These are phyloP conservation scores for Metschnikowia kunwiensis DNA, from an alignment of 805 yeast species.

Conservation along the genomic window DNA sequence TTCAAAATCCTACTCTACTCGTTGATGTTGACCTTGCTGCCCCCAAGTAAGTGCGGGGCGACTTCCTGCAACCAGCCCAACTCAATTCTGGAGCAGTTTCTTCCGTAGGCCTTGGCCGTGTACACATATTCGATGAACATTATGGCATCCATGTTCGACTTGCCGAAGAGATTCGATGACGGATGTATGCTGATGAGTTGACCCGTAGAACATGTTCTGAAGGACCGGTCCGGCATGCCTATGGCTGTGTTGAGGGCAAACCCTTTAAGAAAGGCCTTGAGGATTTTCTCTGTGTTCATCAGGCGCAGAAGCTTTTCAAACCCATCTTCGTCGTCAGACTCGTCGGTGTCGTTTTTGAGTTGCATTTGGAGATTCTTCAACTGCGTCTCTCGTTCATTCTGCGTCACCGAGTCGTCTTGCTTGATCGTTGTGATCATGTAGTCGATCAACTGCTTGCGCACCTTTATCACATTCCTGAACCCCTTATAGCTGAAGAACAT, in stretches of 20 bases:
- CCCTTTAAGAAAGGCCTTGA: constrained; percentile 81
- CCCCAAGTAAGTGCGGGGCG: constrained; percentile 62
- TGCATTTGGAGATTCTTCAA: constrained; percentile 26
- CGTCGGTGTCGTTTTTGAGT: constrained; percentile 20
- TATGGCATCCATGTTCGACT: constrained; percentile 68
- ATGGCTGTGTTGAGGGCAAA: constrained; percentile 87
- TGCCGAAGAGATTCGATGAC: constrained; percentile 81
- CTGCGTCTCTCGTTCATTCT: constrained; percentile 27
- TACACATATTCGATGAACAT: constrained; percentile 94
- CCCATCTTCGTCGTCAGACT: constrained; percentile 22
- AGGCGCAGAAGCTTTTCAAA: constrained; percentile 20
- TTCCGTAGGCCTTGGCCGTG: constrained; percentile 89
- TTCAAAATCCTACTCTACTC: constrained; percentile 15
- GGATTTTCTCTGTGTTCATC: constrained; percentile 53
- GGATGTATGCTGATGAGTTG: constrained; percentile 89
- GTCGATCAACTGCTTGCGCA: constrained; percentile 69
- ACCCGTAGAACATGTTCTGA: constrained; percentile 78
- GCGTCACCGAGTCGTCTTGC: constrained; percentile 33
- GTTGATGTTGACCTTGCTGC: constrained; percentile 30
- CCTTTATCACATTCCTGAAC: constrained; percentile 69
- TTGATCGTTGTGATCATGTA: constrained; percentile 56
- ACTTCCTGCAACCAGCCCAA: constrained; percentile 82
- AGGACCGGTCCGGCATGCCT: constrained; percentile 92
- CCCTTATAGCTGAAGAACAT: constrained; percentile 75
- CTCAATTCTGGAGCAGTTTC: constrained; percentile 80